Evolutionary conservation across 352 stramenopile genomes (phyloP), one percentile per base, ranked within the genome.

Genomic region (Globisporangium yorkense): DNA sequence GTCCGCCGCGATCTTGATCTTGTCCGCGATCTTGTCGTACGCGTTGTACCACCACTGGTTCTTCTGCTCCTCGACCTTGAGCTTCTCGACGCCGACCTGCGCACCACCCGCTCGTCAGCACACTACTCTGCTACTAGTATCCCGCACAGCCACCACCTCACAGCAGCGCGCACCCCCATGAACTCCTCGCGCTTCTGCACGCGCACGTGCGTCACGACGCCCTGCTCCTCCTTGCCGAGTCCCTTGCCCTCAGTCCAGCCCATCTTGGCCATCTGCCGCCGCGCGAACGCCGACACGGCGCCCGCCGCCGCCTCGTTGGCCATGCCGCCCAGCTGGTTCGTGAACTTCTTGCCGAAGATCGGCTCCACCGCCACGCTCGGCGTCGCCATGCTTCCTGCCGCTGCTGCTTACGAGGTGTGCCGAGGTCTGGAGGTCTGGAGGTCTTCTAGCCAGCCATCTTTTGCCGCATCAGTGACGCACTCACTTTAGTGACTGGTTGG

Each of bases 171-270:
- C 50, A 65, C 75, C 41, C 96, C 95, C 68, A 93, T 81, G 60
- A 94, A 80, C 69, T 98, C 94, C 33, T 97, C 80, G 52, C 95
- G 90, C 64, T 97, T 96, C 66, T 96, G 89, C 10, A 98, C 95
- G 60, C 88, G 89, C 41, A 99, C 82, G 76, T 99, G 95, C 24
- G 84, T 93, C 37, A 84, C 75, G 15, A 98, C 89, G 51, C 96
- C 96, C 63, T 98, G 79, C 63, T 97, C 84, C 54, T 94, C 70
- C 74, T 98, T 99, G 60, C 96, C 96, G 12, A 99, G 78, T 0
- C 96, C 96, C 59, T 98, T 97, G 61, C 96, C 96, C 61, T 96
- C 84, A 49, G 66, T 91, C 95, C 95, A 99, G 62, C 96, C 96
- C 90, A 99, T 98, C 64, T 97, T 97, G 61, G 88, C 80, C 88